phyloP scores from a whole-genome alignment of 1,284 basidiomycete species.

The Lignosus rhinocerotis region DNA sequence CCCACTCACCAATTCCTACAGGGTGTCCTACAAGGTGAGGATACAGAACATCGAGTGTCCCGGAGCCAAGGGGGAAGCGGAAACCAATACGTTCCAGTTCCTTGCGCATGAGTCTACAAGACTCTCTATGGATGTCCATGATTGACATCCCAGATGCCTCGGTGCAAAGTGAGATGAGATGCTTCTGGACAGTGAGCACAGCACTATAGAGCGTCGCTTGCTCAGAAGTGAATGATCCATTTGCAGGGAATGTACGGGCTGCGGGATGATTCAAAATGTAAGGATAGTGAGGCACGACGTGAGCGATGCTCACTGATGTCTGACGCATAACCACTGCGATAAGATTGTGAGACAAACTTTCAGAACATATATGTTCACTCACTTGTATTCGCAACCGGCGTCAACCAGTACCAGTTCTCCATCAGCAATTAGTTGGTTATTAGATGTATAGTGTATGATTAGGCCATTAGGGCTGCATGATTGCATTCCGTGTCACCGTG shows the following conservation, averaged over 20 bases:
- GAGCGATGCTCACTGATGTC: slow-evolving; percentile 76
- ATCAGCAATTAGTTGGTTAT: slow-evolving; percentile 73
- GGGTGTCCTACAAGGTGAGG: slow-evolving; percentile 89
- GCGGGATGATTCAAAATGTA: slow-evolving; percentile 6
- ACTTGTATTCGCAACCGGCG: slow-evolving; percentile 90
- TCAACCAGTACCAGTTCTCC: slow-evolving; percentile 88
- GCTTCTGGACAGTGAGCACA: slow-evolving; percentile 76
- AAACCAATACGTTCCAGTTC: slow-evolving; percentile 89
- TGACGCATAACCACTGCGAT: slow-evolving; percentile 83
- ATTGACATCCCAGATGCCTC: slow-evolving; percentile 58
- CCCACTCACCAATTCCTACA: slow-evolving; percentile 72
- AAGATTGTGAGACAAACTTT: background rate
- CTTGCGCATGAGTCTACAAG: slow-evolving; percentile 66
- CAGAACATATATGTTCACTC: slow-evolving; percentile 27
- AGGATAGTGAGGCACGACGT: background rate
- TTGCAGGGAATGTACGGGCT: slow-evolving; percentile 90
- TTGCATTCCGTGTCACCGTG: background rate
- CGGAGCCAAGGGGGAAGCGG: slow-evolving; percentile 44
- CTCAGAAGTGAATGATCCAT: slow-evolving; percentile 76
- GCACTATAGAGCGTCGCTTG: slow-evolving; percentile 90
- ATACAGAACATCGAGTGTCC: slow-evolving; percentile 79
- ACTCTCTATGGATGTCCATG: slow-evolving; percentile 79
- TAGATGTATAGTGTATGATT: slow-evolving; percentile 91
- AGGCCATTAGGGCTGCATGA: slow-evolving; percentile 73
- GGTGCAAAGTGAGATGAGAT: slow-evolving; percentile 62